Evolutionary conservation across 2,329 filamentous ascomycete genomes (phyloP).

Genomic region (Kalmusia sp.): DNA sequence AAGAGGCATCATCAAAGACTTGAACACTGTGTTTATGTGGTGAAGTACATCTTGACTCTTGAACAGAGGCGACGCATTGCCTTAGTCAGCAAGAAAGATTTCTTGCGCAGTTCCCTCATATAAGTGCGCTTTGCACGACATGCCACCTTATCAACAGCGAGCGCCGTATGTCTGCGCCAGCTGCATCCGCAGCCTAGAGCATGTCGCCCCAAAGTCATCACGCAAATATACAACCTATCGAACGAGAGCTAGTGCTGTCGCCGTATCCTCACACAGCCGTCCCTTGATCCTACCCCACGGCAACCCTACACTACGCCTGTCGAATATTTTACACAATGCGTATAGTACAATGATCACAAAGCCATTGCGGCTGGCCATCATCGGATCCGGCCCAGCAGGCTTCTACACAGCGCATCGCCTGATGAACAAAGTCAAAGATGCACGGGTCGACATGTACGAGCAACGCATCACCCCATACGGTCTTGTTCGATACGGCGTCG

Average conservation of each 20-base stretch:
- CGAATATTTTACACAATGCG: constrained; percentile 27
- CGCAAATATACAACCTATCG: constrained; percentile 4
- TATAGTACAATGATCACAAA: constrained; percentile 40
- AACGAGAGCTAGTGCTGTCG: neutral
- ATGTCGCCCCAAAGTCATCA: neutral
- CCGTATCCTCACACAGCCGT: constrained; percentile 2
- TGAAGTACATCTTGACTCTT: neutral
- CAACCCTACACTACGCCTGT: neutral
- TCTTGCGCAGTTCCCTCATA: neutral
- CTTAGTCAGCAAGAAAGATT: constrained; percentile 10
- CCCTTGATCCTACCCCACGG: constrained; percentile 13
- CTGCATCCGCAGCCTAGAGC: constrained; percentile 6
- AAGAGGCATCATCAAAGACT: neutral
- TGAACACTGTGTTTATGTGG: neutral
- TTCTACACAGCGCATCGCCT: constrained; percentile 93
- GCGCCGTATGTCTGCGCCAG: constrained; percentile 12
- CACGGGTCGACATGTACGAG: constrained; percentile 94
- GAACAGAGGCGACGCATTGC: neutral
- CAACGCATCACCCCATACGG: constrained; percentile 91
- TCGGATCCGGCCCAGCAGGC: constrained; percentile 93
- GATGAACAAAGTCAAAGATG: constrained; percentile 75
- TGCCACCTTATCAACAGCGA: constrained; percentile 3
- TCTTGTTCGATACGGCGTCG: constrained; percentile 90
- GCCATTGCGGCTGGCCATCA: constrained; percentile 80
- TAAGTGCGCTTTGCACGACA: constrained; percentile 2